Evolutionary conservation across 1,284 basidiomycete genomes (phyloP), one percentile per base, ranked within the genome.

Genomic region (Mycena citricolor): DNA sequence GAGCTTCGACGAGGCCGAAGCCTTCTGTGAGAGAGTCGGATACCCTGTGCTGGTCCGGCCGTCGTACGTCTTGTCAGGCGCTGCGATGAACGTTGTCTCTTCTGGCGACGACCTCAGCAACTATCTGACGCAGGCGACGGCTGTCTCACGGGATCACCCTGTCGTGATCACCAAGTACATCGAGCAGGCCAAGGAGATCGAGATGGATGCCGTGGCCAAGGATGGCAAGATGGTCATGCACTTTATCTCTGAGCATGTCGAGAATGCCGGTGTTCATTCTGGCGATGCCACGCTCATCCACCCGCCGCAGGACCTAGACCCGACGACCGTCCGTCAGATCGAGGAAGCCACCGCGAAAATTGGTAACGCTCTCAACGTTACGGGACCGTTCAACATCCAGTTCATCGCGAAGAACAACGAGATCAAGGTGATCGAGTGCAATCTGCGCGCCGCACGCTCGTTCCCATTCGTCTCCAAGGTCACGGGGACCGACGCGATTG

Each of bases 341-440:
- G 94, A 94, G 66, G 90, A 94, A 58, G 95, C 95, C 13, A 98
- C 95, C 1, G 84, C 85, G 34, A 99, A 98, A 79, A 98, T 99
- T 54, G 95, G 92, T 22, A 88, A 92, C 54, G 94, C 94, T n/a
- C 81, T 99, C 48, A 97, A 99, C 64, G 94, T 99, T 41, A 98
- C 95, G 4, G 97, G 95, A 20, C 97, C 95, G 2, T 98, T 90
- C 81, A 99, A 99, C 69, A 99, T 99, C 63, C 97, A 99, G 72
- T 97, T 99, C 72, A 97, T 99, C 59, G 94, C 94, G 47, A 99
- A 99, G 80, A 90, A 98, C 73, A 98, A 98, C 72, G 95, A 98
- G 68, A 98, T 98, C 79, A 97, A 99, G 79, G 95, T 99, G 58
- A 99, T 99, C 64, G 95, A 99, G 68, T 99, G 95, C 71, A 99